Evolutionary conservation across 2,329 filamentous ascomycete genomes (phyloP).

Genomic region (Thielaviopsis punctulata): DNA sequence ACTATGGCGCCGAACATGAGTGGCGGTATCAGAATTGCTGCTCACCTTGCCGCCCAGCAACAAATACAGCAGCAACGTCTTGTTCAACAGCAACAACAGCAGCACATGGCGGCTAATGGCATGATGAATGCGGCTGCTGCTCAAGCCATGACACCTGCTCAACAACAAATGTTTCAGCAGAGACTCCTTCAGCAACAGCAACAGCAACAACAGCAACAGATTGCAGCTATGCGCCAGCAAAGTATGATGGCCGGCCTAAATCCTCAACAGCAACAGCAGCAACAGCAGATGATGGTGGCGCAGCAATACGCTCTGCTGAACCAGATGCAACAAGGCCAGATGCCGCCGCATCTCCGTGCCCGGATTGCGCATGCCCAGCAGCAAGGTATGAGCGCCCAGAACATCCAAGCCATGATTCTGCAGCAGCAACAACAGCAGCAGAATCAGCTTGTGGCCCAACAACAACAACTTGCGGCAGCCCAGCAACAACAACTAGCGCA

Average conservation of each 20-base stretch:
- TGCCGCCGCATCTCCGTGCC: conserved; percentile 7
- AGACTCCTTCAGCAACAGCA: conserved; percentile 18
- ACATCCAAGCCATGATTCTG: conserved; percentile 19
- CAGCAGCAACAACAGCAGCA: conserved; percentile 21
- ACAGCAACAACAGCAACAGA: conserved; percentile 19
- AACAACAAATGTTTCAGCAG: conserved; percentile 17
- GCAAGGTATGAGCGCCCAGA: conserved; percentile 7
- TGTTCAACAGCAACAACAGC: conserved; percentile 28
- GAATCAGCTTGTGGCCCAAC: conserved; percentile 32
- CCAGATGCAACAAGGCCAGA: conserved; percentile 13
- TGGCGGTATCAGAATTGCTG: conserved; percentile 18
- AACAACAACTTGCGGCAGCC: conserved; percentile 20
- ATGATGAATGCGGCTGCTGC: conserved; percentile 18
- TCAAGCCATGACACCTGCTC: conserved; percentile 22
- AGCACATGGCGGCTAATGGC: conserved; percentile 23
- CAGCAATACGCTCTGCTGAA: conserved; percentile 4
- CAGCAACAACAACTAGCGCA: conserved; percentile 20
- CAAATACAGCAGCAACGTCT: conserved; percentile 28
- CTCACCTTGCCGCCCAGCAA: conserved; percentile 23
- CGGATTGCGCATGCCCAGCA: not conserved
- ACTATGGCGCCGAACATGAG: not conserved
- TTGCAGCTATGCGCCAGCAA: conserved; percentile 12
- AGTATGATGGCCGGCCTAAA: conserved; percentile 1
- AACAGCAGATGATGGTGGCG: conserved; percentile 10
- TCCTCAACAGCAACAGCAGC: conserved; percentile 13